phyloP scores from a whole-genome alignment of 495 filamentous ascomycete species.

The Pseudoneurospora amorphoporcata region DNA sequence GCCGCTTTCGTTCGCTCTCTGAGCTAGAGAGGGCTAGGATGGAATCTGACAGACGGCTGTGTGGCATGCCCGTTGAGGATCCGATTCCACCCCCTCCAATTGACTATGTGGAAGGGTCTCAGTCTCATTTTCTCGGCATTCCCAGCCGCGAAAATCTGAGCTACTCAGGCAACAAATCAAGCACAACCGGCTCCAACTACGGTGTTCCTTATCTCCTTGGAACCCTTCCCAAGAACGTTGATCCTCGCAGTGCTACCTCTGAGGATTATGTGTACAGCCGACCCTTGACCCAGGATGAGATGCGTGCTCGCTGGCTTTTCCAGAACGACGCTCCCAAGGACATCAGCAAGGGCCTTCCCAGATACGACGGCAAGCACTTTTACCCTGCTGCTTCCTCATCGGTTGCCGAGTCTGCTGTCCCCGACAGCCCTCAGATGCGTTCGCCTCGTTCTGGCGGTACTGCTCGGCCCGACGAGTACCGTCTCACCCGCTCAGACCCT shows the following conservation, averaged over 20 bases:
- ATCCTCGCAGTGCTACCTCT: slow-evolving; percentile 20
- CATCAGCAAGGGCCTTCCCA: slow-evolving; percentile 37
- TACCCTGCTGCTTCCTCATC: slow-evolving; percentile 38
- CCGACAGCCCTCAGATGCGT: neutral
- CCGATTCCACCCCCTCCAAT: neutral
- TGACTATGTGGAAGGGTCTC: neutral
- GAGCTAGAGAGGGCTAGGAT: neutral
- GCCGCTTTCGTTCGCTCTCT: neutral
- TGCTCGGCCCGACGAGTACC: slow-evolving; percentile 7
- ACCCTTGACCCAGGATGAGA: slow-evolving; percentile 38
- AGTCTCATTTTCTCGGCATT: neutral
- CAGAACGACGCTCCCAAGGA: slow-evolving; percentile 37
- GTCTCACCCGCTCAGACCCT: slow-evolving; percentile 23
- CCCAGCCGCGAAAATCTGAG: neutral
- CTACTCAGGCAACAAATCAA: slow-evolving; percentile 2
- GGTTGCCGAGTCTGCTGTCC: slow-evolving; percentile 19
- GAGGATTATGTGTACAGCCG: slow-evolving; percentile 38
- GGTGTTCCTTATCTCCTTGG: slow-evolving; percentile 36
- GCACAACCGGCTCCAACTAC: slow-evolving; percentile 1
- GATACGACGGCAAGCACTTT: slow-evolving; percentile 48
- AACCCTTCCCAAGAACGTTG: slow-evolving; percentile 27
- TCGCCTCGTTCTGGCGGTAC: slow-evolving; percentile 2
- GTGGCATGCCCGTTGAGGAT: neutral
- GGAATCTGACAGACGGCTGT: neutral
- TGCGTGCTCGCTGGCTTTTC: slow-evolving; percentile 37